Conservation (phyloP, 2,329 filamentous ascomycete genomes). For the Tolypocladium cylindrosporum region DNA sequence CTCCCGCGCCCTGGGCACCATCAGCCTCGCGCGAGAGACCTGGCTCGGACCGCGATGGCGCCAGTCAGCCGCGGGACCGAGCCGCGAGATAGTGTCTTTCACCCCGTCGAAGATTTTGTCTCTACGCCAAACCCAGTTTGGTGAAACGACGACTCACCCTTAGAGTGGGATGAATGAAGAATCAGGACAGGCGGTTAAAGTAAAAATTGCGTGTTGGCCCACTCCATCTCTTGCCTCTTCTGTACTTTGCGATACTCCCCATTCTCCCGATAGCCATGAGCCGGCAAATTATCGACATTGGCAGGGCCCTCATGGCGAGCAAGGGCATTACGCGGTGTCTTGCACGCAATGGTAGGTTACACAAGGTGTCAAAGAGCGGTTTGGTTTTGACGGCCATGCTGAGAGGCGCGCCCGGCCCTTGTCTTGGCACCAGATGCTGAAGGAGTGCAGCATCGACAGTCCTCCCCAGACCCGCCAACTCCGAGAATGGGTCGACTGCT, state of each 20-base stretch:
- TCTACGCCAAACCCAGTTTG: not conserved
- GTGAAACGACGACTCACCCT: not conserved
- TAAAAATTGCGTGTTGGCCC: not conserved
- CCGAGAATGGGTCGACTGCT: not conserved
- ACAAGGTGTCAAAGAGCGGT: not conserved
- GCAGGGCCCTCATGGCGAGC: not conserved
- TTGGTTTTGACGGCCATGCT: not conserved
- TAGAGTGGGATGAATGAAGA: not conserved
- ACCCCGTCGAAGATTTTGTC: not conserved
- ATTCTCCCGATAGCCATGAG: no score
- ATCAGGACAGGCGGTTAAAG: not conserved
- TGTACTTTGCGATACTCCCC: not conserved
- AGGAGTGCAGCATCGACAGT: not conserved
- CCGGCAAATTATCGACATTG: not conserved
- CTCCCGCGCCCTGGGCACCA: not conserved
- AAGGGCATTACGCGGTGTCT: not conserved
- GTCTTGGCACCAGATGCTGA: not conserved
- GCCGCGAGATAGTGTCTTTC: not conserved
- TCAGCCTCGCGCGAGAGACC: not conserved
- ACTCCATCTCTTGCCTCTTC: not conserved
- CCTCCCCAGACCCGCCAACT: not conserved
- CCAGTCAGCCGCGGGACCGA: not conserved
- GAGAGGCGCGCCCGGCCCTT: not conserved
- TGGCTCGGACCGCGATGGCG: not conserved
- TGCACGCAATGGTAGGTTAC: not conserved